phyloP scores from a whole-genome alignment of 352 stramenopile genomes.

The Pythium coloratum region DNA sequence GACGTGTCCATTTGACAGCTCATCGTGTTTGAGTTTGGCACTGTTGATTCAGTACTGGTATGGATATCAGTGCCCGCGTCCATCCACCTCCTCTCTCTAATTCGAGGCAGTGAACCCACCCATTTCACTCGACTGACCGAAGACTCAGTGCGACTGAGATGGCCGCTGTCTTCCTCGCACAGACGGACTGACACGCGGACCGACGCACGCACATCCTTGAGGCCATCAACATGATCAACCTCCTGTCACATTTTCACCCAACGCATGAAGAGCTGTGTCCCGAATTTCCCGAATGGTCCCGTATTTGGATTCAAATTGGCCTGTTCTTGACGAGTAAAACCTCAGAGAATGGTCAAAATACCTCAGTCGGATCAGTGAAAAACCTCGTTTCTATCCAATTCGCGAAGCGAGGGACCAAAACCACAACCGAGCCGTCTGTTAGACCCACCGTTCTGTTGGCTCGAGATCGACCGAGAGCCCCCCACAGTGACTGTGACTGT shows the following conservation, averaged over 20 bases:
- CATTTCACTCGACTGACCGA: no score
- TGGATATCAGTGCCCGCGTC: not conserved
- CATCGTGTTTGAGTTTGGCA: no score
- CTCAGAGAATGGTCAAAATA: constrained; percentile 17
- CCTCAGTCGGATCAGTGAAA: constrained; percentile 12
- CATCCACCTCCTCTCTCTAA: not conserved
- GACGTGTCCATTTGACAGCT: not conserved
- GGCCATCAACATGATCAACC: constrained; percentile 1
- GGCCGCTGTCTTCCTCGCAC: not conserved
- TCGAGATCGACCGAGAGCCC: constrained; percentile 14
- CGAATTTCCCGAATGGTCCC: constrained; percentile 26
- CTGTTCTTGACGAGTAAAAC: constrained; percentile 14
- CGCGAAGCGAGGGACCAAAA: constrained; percentile 21
- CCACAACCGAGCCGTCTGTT: constrained; percentile 19
- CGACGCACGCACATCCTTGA: constrained; percentile 13
- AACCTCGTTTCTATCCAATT: constrained; percentile 23
- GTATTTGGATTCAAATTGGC: constrained; percentile 21
- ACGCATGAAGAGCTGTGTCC: not conserved
- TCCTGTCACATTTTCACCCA: constrained; percentile 22
- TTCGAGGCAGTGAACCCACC: constrained; percentile 2
- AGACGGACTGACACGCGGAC: not conserved
- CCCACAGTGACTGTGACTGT: constrained; percentile 13
- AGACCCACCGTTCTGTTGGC: constrained; percentile 25
- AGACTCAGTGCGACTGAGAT: constrained; percentile 7
- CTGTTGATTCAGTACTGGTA: not conserved